Evolutionary conservation across 2,329 filamentous ascomycete genomes (phyloP), one percentile per base, ranked within the genome.

Genomic region (Alternaria sp.): DNA sequence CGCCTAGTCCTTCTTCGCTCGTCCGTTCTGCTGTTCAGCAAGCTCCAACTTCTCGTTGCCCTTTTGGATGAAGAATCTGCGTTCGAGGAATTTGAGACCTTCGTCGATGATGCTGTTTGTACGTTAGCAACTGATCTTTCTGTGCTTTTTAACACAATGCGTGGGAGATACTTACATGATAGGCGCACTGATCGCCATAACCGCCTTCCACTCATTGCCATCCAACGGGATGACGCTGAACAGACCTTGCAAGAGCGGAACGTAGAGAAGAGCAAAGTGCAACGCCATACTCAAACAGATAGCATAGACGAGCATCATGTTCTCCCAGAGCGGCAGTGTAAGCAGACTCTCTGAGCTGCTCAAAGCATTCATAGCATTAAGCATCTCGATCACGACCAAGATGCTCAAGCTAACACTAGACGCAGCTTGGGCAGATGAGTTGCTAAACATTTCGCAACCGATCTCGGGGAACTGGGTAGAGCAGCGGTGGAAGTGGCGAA

Each of bases 291-390:
- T 96, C 63, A 99, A 82, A 10, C 86, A 84, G 74, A 99, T 97
- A 62, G 95, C 96, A 72, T 96, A 97, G 54, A 99, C 92, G 17
- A 99, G 88, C 85, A 97, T 95, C 90, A 97, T 95, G 82, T 99
- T 99, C 75, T 94, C 88, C 94, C 94, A 97, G n/a, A 99, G 83
- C 9, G 93, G 94, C 62, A 99, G 86, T 2, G 93, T 97, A 55
- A 99, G 80, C 11, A 99, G 87, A 14, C 92, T 96, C 80, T 99
- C 95, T 78, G 92, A 96, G 0, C 93, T 97, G 2, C 93, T 97
- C 31, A 99, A 85, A 0, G 94, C 95, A 76, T 99, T 99, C 90
- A 98, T 94, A 70, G 95, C 95, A 80, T 99, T 99, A 76, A 99
- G 86, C 95, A 99, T 99, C 82, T 99, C 95, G 73, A 99, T 98